phyloP scores from a whole-genome alignment of 768 basidiomycete species.

The Asterophora parasitica region DNA sequence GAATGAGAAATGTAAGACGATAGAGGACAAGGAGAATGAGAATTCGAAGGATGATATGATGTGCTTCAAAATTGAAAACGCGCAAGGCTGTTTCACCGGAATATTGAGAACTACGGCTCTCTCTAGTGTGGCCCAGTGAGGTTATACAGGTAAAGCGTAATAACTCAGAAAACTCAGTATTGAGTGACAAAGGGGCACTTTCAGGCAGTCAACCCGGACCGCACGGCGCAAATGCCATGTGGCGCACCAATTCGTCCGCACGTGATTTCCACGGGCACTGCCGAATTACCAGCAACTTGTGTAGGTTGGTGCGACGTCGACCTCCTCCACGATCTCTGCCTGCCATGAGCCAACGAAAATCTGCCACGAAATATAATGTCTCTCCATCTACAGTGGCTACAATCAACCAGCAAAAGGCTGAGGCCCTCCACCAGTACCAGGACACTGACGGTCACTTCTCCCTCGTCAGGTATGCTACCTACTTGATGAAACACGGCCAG shows the following conservation, averaged over 20 bases:
- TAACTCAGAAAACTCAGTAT: too few species aligned
- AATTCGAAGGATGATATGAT: too few species aligned
- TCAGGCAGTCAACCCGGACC: too few species aligned
- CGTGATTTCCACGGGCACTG: slow-evolving; percentile 11
- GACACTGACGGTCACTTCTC: slow-evolving; percentile 96
- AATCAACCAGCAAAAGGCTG: slow-evolving; percentile 21
- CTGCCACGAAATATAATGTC: slow-evolving; percentile 25
- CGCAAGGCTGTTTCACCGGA: too few species aligned
- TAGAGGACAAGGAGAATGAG: too few species aligned
- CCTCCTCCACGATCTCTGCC: not conserved
- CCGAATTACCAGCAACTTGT: not conserved
- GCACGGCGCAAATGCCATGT: too few species aligned
- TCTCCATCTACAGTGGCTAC: slow-evolving; percentile 8
- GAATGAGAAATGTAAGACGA: too few species aligned
- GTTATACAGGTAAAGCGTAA: not conserved
- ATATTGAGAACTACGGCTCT: too few species aligned
- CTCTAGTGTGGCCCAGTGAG: too few species aligned
- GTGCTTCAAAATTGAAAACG: too few species aligned
- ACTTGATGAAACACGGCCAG: slow-evolving; percentile 8
- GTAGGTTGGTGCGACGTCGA: not conserved
- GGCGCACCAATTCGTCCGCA: slow-evolving; percentile 8
- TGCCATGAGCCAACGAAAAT: slow-evolving; percentile 49
- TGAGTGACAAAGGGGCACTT: too few species aligned
- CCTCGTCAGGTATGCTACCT: slow-evolving; percentile 72
- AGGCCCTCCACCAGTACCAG: slow-evolving; percentile 74